Conservation (phyloP, 306 rosid genomes). For the Glycyrrhiza uralensis region DNA sequence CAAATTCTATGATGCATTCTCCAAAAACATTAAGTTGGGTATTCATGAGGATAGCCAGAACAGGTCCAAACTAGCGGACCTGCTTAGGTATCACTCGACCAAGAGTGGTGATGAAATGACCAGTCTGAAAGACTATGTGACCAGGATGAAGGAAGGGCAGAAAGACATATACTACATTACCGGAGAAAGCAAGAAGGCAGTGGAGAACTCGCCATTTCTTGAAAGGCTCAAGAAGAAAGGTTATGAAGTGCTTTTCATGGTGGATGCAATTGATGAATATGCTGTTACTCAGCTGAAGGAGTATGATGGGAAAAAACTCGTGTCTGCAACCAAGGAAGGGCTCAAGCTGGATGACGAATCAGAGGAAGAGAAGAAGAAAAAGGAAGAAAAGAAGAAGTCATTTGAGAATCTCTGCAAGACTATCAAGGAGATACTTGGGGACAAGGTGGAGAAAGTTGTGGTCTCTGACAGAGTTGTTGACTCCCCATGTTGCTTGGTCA, state of each 20-base stretch:
- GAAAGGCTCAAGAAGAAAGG: conserved; percentile 60
- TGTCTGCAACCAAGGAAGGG: conserved; percentile 61
- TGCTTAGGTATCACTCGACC: conserved; percentile 58
- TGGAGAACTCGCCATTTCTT: conserved; percentile 59
- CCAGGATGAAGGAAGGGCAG: conserved; percentile 65
- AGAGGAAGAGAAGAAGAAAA: conserved; percentile 49
- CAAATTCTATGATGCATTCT: conserved; percentile 55
- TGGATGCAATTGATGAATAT: conserved; percentile 66
- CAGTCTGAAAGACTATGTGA: conserved; percentile 56
- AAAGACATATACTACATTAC: conserved; percentile 57
- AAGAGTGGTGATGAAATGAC: conserved; percentile 65
- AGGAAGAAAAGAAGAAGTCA: conserved; percentile 52
- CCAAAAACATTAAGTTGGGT: conserved; percentile 58
- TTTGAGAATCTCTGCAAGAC: conserved; percentile 54
- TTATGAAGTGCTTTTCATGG: conserved; percentile 59
- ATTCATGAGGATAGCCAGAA: conserved; percentile 66
- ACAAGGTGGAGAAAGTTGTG: conserved; percentile 52
- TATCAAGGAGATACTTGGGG: conserved; percentile 51
- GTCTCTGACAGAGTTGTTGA: conserved; percentile 63
- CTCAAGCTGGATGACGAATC: conserved; percentile 52
- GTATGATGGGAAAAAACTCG: conserved; percentile 57
- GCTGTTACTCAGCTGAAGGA: conserved; percentile 53
- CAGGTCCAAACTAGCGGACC: conserved; percentile 49
- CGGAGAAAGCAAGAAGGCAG: conserved; percentile 59
- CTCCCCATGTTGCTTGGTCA: conserved; percentile 67